These are phyloP conservation scores for Cutaneotrichosporon sp. DNA, from an alignment of 1,284 basidiomycete species.

Conservation along the genomic window DNA sequence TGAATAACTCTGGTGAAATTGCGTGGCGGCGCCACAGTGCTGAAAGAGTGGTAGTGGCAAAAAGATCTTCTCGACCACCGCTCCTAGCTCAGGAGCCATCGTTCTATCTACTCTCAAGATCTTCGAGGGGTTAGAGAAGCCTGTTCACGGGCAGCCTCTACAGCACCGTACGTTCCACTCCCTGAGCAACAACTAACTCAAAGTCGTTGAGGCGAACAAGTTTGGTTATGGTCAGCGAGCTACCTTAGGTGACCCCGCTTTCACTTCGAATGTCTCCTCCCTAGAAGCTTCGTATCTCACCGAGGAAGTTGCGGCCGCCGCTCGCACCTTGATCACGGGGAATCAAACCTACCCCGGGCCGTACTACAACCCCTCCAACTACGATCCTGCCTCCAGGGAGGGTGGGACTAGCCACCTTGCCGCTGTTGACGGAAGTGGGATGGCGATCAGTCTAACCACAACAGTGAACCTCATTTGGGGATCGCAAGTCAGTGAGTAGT, in stretches of 20 bases:
- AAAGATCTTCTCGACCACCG: slow-evolving; percentile 32
- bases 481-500: slow-evolving; percentile 32
- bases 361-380: slow-evolving; percentile 51
- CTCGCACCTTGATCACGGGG: slow-evolving; percentile 43
- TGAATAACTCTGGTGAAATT: no score
- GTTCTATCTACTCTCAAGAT: slow-evolving; percentile 42
- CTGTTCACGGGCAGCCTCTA: no score
- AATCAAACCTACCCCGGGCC: slow-evolving; percentile 29
- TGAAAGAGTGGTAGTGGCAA: slow-evolving; percentile 32
- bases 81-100: slow-evolving; percentile 38
- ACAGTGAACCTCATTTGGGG: slow-evolving; percentile 56
- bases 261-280: slow-evolving; percentile 49
- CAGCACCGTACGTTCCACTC: no score
- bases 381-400: slow-evolving; percentile 39
- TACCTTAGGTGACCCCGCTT: slow-evolving; percentile 53
- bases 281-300: slow-evolving; percentile 49
- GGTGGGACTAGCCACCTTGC: slow-evolving; percentile 53
- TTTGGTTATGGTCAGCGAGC: slow-evolving; percentile 55
- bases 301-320: slow-evolving; percentile 33
- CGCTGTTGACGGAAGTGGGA: slow-evolving; percentile 49
- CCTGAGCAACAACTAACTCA: no score
- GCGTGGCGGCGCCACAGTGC: neutral
- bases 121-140: slow-evolving; percentile 35
- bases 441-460: slow-evolving; percentile 54
- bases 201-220: slow-evolving; percentile 58